Percentiles rank a stretch among this genome's conserved stretches.
Conservation (phyloP, 2,329 filamentous ascomycete species). For the Lachnellula occidentalis region DNA sequence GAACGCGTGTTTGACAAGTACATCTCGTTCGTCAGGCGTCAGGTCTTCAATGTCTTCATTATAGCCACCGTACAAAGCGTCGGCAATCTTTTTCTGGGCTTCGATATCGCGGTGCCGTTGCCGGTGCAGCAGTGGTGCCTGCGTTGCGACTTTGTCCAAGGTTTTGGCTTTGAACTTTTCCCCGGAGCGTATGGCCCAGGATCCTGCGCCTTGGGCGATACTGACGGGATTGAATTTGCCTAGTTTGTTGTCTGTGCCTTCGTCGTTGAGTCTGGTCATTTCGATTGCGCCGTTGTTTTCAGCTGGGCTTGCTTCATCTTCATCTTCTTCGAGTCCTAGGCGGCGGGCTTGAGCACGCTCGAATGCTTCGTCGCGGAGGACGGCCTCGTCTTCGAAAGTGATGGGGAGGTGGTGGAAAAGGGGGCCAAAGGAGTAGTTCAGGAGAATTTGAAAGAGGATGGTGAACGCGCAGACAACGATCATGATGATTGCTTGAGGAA, state of each 20-base stretch:
- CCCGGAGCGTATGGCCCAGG: constrained; percentile 25
- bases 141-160: constrained; percentile 20
- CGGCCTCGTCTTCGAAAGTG: constrained; percentile 91
- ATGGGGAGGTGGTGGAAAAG: constrained; percentile 87
- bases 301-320: constrained; percentile 27
- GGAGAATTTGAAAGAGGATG: constrained; percentile 67
- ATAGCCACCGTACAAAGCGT: constrained; percentile 79
- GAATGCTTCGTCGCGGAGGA: constrained; percentile 85
- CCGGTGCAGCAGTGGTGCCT: constrained; percentile 21
- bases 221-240: constrained; percentile 27
- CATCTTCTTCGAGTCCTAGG: constrained; percentile 55
- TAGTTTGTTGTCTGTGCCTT: constrained; percentile 19
- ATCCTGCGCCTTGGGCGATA: constrained; percentile 24
- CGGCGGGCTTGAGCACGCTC: constrained; percentile 69
- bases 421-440: constrained; percentile 80
- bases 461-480: constrained; percentile 69
- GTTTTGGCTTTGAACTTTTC: constrained; percentile 34
- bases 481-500: constrained; percentile 80
- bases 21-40: constrained; percentile 81
- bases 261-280: constrained; percentile 40
- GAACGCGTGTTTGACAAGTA: constrained; percentile 81
- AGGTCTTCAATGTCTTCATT: constrained; percentile 94
- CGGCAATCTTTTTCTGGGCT: constrained; percentile 64
- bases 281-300: constrained; percentile 35
- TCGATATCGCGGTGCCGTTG: constrained; percentile 59